phyloP scores from a whole-genome alignment of 176 grass and related monocot genomes.

The Phoenix roebelenii region DNA sequence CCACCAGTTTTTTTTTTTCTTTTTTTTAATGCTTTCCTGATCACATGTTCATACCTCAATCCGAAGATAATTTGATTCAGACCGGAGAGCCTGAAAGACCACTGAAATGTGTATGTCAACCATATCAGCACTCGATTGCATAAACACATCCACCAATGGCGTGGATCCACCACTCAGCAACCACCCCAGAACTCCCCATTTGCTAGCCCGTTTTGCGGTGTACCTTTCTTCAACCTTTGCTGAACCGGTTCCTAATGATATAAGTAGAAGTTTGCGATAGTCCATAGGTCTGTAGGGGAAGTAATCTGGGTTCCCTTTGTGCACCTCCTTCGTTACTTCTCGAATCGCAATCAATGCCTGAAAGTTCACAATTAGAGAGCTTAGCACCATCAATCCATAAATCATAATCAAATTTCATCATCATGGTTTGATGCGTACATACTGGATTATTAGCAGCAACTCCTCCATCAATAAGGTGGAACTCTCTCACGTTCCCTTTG shows the following conservation, averaged over 20 bases:
- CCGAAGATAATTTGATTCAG: constrained; percentile 70
- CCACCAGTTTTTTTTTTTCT: too few species aligned
- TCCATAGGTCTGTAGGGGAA: constrained; percentile 82
- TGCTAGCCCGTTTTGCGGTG: constrained; percentile 39
- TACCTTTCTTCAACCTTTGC: constrained; percentile 41
- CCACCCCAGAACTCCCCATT: constrained; percentile 72
- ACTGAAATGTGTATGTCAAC: constrained; percentile 76
- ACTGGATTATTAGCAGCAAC: constrained; percentile 84
- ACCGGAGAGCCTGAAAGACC: constrained; percentile 62
- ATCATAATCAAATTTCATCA: too few species aligned
- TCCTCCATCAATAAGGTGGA: constrained; percentile 82
- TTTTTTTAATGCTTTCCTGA: too few species aligned
- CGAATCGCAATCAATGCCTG: constrained; percentile 76
- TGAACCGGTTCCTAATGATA: constrained; percentile 79
- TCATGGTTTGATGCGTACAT: not conserved
- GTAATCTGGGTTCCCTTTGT: constrained; percentile 77
- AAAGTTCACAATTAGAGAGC: constrained; percentile 14
- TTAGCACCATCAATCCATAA: not conserved
- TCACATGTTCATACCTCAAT: constrained; percentile 44
- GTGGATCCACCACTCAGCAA: constrained; percentile 55
- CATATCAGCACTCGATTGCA: constrained; percentile 72
- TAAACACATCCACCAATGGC: constrained; percentile 78
- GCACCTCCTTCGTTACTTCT: constrained; percentile 69
- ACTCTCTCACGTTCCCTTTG: constrained; percentile 56
- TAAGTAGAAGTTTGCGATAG: constrained; percentile 58